Percentiles rank a stretch among this genome's conserved stretches.
Evolutionary conservation across 2,329 filamentous ascomycete genomes (phyloP).

Genomic region (Sodiomyces alkalinus): DNA sequence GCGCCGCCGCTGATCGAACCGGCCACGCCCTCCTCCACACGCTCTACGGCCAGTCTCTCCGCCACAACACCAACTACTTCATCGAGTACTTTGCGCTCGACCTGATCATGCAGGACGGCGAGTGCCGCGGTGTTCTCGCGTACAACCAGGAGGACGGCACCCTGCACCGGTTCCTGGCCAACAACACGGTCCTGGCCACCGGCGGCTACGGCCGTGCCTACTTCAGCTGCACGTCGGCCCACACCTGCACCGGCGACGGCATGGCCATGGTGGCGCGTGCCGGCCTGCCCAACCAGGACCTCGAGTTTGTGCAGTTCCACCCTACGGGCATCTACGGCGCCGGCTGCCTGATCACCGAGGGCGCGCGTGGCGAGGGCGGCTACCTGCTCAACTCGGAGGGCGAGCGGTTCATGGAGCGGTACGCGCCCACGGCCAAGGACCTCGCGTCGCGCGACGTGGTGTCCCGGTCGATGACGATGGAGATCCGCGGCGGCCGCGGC

Average conservation of each 20-base stretch:
- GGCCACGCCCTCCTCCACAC: conserved; percentile 97
- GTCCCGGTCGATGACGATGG: conserved; percentile 93
- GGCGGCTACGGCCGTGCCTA: conserved; percentile 96
- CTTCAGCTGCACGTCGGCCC: conserved; percentile 95
- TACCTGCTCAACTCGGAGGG: conserved; percentile 96
- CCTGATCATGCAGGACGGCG: conserved; percentile 92
- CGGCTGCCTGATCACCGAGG: conserved; percentile 94
- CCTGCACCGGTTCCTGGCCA: conserved; percentile 87
- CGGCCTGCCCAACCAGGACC: conserved; percentile 95
- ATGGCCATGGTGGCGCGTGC: conserved; percentile 99
- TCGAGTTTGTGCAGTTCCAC: conserved; percentile 99
- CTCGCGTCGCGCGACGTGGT: conserved; percentile 92
- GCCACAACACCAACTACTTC: conserved; percentile 99
- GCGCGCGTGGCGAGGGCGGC: conserved; percentile 93
- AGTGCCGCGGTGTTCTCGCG: conserved; percentile 90
- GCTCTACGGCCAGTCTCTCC: conserved; percentile 89
- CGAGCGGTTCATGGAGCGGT: conserved; percentile 98
- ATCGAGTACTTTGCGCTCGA: conserved; percentile 98
- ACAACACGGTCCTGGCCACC: conserved; percentile 93
- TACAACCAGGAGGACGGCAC: conserved; percentile 99
- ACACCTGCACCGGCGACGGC: conserved; percentile 97
- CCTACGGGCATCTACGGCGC: conserved; percentile 98
- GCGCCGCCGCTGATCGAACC: conserved; percentile 89
- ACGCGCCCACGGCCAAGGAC: conserved; percentile 96
- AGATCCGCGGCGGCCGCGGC: conserved; percentile 94